Evolutionary conservation across 305 asterid species (phyloP).

Genomic region (Salvia sclarea): DNA sequence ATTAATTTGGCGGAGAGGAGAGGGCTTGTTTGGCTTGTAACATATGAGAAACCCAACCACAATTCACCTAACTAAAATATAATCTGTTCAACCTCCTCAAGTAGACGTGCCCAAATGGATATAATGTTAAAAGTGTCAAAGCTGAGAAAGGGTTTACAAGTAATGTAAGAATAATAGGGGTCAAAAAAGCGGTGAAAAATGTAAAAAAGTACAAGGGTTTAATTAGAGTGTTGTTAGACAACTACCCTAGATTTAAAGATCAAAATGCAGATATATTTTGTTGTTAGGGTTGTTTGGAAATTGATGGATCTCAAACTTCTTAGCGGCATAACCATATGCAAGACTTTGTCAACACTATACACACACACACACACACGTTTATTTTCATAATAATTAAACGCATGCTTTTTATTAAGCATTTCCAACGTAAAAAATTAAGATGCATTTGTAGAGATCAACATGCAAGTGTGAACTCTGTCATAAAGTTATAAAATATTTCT

Average conservation of each 20-base stretch:
- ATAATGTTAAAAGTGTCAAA: conserved; percentile 23
- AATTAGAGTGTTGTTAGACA: conserved; percentile 39
- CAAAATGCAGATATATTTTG: conserved; percentile 13
- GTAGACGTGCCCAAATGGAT: conserved; percentile 48
- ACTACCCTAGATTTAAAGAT: conserved; percentile 39
- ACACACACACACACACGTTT: neutral
- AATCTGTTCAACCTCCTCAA: conserved; percentile 57
- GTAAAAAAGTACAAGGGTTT: conserved; percentile 31
- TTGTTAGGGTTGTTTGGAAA: conserved; percentile 61
- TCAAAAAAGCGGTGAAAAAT: conserved; percentile 25
- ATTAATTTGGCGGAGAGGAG: too few relatives aligned
- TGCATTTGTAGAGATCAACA: neutral
- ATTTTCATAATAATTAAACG: neutral
- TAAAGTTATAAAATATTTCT: too few relatives aligned
- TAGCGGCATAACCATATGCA: conserved; percentile 31
- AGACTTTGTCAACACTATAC: conserved; percentile 21
- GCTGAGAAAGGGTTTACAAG: neutral
- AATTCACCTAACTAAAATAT: conserved; percentile 49
- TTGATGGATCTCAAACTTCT: conserved; percentile 21
- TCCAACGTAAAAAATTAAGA: neutral
- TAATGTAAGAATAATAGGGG: conserved; percentile 25
- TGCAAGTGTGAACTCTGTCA: neutral
- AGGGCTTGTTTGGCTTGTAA: conserved; percentile 35
- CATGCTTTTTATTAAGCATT: neutral
- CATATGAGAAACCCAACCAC: conserved; percentile 48